phyloP scores from a whole-genome alignment of 2,329 filamentous ascomycete genomes.

The Grosmannia clavigera region DNA sequence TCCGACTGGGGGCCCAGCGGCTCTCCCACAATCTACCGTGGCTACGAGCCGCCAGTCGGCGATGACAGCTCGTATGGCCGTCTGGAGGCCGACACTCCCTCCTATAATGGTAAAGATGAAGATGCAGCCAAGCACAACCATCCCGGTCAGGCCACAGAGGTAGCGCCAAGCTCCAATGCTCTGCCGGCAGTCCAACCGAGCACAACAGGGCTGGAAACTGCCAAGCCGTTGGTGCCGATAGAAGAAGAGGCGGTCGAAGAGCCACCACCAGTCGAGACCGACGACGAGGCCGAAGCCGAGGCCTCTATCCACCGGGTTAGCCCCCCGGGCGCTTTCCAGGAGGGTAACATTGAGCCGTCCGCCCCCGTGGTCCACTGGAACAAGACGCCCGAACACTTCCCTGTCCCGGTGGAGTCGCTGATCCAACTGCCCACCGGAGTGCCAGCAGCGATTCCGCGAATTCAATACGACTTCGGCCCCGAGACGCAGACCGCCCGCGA shows the following conservation, averaged over 20 bases:
- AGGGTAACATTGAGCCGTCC: constrained; percentile 1
- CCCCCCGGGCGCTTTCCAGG: background rate
- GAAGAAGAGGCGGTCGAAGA: background rate
- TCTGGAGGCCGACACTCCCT: background rate
- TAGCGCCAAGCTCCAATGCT: background rate
- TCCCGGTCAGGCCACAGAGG: background rate
- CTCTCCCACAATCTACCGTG: constrained; percentile 11
- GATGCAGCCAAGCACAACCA: too few relatives aligned
- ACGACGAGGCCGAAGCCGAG: background rate
- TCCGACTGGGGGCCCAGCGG: constrained; percentile 20
- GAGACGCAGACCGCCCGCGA: constrained; percentile 50
- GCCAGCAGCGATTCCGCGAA: constrained; percentile 57
- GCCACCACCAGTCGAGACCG: background rate
- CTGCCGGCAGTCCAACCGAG: background rate
- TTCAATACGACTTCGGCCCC: constrained; percentile 59
- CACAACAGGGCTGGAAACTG: background rate
- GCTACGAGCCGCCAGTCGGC: constrained; percentile 3
- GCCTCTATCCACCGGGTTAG: background rate
- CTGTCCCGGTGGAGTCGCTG: constrained; percentile 56
- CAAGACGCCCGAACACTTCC: constrained; percentile 64
- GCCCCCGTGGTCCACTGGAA: constrained; percentile 48
- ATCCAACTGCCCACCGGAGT: constrained; percentile 63
- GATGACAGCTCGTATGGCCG: too few relatives aligned
- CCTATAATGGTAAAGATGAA: background rate
- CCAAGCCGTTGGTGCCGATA: background rate